phyloP scores from a whole-genome alignment of 176 grass and related monocot species.

The Hsuehochloa calcarea region DNA sequence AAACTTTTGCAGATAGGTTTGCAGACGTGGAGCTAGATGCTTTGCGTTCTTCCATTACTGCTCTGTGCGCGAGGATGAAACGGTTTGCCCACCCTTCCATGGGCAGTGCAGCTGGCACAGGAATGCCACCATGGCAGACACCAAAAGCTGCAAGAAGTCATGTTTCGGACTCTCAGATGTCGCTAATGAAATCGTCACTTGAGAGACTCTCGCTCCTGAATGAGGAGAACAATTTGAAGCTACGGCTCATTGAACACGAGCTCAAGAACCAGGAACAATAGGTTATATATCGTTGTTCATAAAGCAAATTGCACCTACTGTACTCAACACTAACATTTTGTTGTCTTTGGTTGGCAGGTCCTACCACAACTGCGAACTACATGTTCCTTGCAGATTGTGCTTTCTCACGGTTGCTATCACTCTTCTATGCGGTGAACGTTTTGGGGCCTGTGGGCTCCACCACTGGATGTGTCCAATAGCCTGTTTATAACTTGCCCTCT shows the following conservation, averaged over 20 bases:
- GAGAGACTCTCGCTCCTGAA: conserved; percentile 73
- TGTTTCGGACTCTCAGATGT: conserved; percentile 63
- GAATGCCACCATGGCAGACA: conserved; percentile 32
- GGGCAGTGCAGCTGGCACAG: background rate
- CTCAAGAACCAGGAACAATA: conserved; percentile 68
- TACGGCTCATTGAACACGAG: conserved; percentile 66
- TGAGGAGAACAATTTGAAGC: conserved; percentile 69
- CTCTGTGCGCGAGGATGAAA: conserved; percentile 69
- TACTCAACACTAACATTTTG: background rate
- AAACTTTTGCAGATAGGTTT: conserved; percentile 66
- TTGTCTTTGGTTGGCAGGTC: background rate
- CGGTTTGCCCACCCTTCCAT: conserved; percentile 29
- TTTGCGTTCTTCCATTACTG: conserved; percentile 62
- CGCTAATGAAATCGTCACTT: conserved; percentile 70
- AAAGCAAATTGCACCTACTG: background rate
- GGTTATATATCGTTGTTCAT: background rate
- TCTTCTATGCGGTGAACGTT: background rate
- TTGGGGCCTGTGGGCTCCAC: background rate
- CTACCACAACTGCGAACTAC: background rate
- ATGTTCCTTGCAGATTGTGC: background rate
- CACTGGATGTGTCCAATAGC: background rate
- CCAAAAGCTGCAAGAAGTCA: conserved; percentile 31
- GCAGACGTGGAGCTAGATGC: conserved; percentile 79
- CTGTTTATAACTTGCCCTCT: background rate
- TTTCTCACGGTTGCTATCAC: background rate